phyloP scores from a whole-genome alignment of 192 early-diverging fungal genomes.

The Backusella psychrophila region DNA sequence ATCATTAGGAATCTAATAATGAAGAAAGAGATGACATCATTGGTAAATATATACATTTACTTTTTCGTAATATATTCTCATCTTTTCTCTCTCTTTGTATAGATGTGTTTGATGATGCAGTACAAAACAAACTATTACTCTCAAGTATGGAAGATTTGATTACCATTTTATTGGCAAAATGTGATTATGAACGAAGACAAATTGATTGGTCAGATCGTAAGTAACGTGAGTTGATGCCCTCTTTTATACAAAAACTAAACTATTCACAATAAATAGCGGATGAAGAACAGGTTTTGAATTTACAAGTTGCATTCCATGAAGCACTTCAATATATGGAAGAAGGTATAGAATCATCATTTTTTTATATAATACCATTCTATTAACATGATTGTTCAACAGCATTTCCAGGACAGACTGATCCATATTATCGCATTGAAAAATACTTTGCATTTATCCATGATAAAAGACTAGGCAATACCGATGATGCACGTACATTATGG shows the following conservation, averaged over 20 bases:
- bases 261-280: not conserved
- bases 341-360: too few species aligned
- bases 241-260: not conserved
- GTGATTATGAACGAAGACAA: conserved; percentile 37
- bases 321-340: conserved; percentile 18
- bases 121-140: conserved; percentile 20
- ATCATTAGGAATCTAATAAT: not conserved
- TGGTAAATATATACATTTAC: not conserved
- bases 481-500: conserved; percentile 37
- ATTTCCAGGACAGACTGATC: conserved; percentile 30
- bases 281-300: conserved; percentile 17
- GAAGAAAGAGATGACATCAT: not conserved
- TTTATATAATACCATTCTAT: not conserved
- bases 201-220: conserved; percentile 36
- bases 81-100: not conserved
- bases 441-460: conserved; percentile 38
- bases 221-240: not conserved
- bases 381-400: conserved; percentile 10
- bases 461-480: conserved; percentile 23
- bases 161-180: conserved; percentile 31
- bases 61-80: not conserved
- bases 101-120: conserved; percentile 30
- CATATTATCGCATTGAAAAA: conserved; percentile 41
- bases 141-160: conserved; percentile 37
- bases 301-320: conserved; percentile 32